These are phyloP conservation scores for Prunus padus DNA, from an alignment of 306 rosid species.

Conservation along the genomic window DNA sequence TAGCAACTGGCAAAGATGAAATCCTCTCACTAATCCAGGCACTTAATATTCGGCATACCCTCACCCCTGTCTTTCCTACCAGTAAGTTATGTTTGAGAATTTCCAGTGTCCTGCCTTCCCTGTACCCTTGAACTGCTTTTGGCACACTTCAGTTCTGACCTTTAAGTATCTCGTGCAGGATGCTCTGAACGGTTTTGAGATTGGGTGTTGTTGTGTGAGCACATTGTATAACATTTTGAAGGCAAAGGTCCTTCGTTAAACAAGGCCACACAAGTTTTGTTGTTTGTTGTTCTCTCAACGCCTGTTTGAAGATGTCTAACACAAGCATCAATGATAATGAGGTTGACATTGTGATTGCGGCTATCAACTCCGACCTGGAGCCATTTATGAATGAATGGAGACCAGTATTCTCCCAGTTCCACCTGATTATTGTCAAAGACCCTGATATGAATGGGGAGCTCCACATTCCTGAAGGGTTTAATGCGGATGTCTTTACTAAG, in stretches of 20 bases:
- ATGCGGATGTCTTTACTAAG: conserved; percentile 51
- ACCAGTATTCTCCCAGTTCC: conserved; percentile 67
- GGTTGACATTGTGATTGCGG: conserved; percentile 90
- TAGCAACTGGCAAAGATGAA: conserved; percentile 87
- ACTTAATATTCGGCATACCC: conserved; percentile 65
- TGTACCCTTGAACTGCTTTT: conserved; percentile 8
- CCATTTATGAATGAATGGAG: conserved; percentile 79
- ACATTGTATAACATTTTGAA: conserved; percentile 20
- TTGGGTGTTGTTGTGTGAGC: conserved; percentile 23
- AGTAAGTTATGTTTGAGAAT: conserved; percentile 51
- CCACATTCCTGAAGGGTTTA: conserved; percentile 69
- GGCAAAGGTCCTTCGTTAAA: conserved; percentile 19
- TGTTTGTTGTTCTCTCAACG: conserved; percentile 20
- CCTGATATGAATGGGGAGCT: conserved; percentile 84
- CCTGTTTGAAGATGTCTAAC: conserved; percentile 60
- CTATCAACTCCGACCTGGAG: conserved; percentile 65
- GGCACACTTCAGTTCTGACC: conserved; percentile 27
- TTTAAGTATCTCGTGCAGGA: conserved; percentile 47
- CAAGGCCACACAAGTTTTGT: conserved; percentile 22
- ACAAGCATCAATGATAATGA: conserved; percentile 50
- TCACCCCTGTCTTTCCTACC: conserved; percentile 90
- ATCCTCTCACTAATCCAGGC: conserved; percentile 69
- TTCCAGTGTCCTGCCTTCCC: conserved; percentile 11
- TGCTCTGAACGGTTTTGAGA: conserved; percentile 76
- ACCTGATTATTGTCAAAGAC: conserved; percentile 82